These are phyloP conservation scores for Aureobasidium namibiae DNA, from an alignment of 2,329 filamentous ascomycete genomes.

Conservation along the genomic window DNA sequence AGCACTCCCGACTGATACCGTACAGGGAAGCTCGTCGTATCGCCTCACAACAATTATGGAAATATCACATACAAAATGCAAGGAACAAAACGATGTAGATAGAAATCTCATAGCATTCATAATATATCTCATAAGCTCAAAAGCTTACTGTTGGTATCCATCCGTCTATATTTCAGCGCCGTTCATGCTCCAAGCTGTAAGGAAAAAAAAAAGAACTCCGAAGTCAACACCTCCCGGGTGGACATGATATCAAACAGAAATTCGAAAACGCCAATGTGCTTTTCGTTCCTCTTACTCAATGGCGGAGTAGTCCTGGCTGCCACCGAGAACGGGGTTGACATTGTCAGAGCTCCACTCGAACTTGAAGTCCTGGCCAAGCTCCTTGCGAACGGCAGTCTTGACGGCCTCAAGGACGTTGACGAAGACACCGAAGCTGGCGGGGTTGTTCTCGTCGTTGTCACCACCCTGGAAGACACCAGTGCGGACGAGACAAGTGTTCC, in stretches of 20 bases:
- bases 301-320: conserved; percentile 44
- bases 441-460: conserved; percentile 68
- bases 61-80: neutral
- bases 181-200: neutral
- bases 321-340: conserved; percentile 59
- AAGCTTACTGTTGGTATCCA: conserved; percentile 4
- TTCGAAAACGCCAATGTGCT: conserved; percentile 8
- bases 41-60: too few species aligned
- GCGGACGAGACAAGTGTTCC: conserved; percentile 72
- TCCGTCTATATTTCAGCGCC: conserved; percentile 9
- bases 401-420: conserved; percentile 64
- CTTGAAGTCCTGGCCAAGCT: conserved; percentile 66
- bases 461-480: conserved; percentile 73
- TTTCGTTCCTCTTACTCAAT: conserved; percentile 40
- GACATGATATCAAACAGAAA: conserved; percentile 5
- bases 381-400: conserved; percentile 56
- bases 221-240: conserved; percentile 10
- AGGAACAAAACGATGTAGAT: neutral
- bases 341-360: conserved; percentile 60
- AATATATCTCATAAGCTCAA: neutral
- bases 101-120: conserved; percentile 11
- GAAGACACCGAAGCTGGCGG: conserved; percentile 70
- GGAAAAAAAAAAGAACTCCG: neutral
- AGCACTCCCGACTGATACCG: neutral
- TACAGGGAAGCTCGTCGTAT: too few species aligned